Evolutionary conservation across 768 basidiomycete species (phyloP).

Genomic region (Clathrus columnatus): DNA sequence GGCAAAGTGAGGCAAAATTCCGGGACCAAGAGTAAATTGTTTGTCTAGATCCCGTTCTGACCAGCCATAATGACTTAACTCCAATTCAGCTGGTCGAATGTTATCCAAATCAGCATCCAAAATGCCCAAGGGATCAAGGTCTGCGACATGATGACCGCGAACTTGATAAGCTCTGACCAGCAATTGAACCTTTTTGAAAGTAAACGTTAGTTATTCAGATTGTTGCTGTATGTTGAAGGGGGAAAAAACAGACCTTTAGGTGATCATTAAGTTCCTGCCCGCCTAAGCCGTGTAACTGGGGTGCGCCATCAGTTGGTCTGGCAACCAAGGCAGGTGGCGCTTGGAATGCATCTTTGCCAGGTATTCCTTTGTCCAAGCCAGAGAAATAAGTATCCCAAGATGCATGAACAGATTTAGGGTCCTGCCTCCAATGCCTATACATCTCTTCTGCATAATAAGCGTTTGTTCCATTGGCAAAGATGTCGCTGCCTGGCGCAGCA

Average conservation of each 20-base stretch:
- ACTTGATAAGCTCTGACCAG: slow-evolving; percentile 99
- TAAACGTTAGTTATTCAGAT: background rate
- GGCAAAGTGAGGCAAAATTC: slow-evolving; percentile 93
- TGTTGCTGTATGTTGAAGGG: background rate
- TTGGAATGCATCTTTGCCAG: slow-evolving; percentile 72
- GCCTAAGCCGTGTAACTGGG: slow-evolving; percentile 52
- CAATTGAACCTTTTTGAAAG: slow-evolving; percentile 70
- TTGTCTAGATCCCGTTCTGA: slow-evolving; percentile 90
- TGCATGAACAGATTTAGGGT: slow-evolving; percentile 84
- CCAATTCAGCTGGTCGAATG: slow-evolving; percentile 77
- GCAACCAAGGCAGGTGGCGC: slow-evolving; percentile 71
- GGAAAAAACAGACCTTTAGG: slow-evolving; percentile 58
- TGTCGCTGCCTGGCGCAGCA: slow-evolving; percentile 42
- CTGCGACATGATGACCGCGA: slow-evolving; percentile 92
- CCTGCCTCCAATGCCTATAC: slow-evolving; percentile 87
- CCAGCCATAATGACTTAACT: slow-evolving; percentile 91
- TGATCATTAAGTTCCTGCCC: slow-evolving; percentile 86
- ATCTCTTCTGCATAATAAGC: slow-evolving; percentile 95
- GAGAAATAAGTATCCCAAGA: slow-evolving; percentile 95
- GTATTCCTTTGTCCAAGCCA: slow-evolving; percentile 82
- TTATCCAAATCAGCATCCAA: slow-evolving; percentile 79
- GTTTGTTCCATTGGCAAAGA: slow-evolving; percentile 91
- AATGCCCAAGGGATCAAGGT: slow-evolving; percentile 93
- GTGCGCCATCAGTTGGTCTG: slow-evolving; percentile 69
- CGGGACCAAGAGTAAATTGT: slow-evolving; percentile 89